Base-by-base conservation (phyloP, 2,329 filamentous ascomycete genomes). In the Neurospora crassa region DNA sequence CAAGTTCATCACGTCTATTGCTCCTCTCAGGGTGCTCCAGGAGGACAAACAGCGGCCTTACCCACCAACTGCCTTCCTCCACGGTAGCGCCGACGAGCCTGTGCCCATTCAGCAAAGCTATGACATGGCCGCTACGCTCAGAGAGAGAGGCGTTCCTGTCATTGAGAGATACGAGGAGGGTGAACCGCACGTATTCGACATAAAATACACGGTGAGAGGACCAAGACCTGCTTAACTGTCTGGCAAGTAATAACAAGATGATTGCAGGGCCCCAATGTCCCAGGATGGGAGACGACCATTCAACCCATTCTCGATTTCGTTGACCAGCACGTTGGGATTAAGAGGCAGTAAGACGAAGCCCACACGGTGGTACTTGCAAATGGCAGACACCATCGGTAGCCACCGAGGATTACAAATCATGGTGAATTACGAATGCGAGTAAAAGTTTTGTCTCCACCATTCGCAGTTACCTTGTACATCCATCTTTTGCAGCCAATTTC, bases 61-160 rank as follows among this genome's bases (percentile, higher is more conserved):
- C n/a, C 75, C 75, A 29, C 75, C 75, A 0, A 76, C 74, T 1
- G 75, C 75, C 1, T 74, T 76, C 42, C 40, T 76, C 20, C 75
- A 76, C 43, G 75, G 75, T 5, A 75, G 69, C 8, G 74, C 70
- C 8, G 75, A 76, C 63, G 70, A 45, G 20, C 68, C 43, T 5
- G 75, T 76, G 1, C 72, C 72, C 10, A 67, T 75, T 20, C 45
- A 74, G 37, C 75, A 76, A 68, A 75, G 74, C 53, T 70, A 73
- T 20, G 70, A 45, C 8, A 71, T 76, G 72, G 75, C 75, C 3
- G 59, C 37, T n/a, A 42, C 72, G 29, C 67, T 76, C n/a, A 75
- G 45, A 34, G 67, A 71, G 20, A 70, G 70, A 24, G 75, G 72
- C 1, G 74, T 76, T 3, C 72, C 72, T 11, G 73, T 76, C 0